phyloP scores from a whole-genome alignment of 75 land plant species.

The Cupressus sempervirens region DNA sequence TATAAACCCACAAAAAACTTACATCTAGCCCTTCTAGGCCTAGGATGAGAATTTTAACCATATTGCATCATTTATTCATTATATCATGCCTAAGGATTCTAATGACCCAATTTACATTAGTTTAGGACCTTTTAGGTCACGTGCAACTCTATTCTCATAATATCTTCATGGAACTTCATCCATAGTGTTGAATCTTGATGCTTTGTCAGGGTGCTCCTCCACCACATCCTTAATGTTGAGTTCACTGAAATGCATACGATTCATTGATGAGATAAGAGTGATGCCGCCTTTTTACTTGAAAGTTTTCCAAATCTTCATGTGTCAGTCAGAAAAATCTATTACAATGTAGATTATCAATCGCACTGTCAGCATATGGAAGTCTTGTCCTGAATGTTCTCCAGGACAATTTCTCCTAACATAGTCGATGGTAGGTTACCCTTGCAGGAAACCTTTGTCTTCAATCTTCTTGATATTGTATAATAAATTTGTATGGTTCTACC shows the following conservation, averaged over 20 bases:
- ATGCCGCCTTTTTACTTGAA: background rate
- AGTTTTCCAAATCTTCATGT: background rate
- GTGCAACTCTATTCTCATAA: too few species aligned
- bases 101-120: too few species aligned
- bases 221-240: background rate
- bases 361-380: background rate
- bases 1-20: too few species aligned
- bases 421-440: background rate
- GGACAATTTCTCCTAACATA: background rate
- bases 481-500: background rate
- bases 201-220: too few species aligned
- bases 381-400: background rate
- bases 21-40: too few species aligned
- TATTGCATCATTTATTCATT: too few species aligned
- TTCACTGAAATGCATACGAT: background rate
- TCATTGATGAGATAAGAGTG: background rate
- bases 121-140: too few species aligned
- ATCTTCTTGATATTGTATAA: conserved; percentile 1
- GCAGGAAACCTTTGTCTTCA: background rate
- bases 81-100: too few species aligned
- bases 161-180: too few species aligned
- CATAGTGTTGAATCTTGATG: too few species aligned
- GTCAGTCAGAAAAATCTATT: background rate
- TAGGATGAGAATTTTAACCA: too few species aligned
- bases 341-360: background rate